Percentiles rank a stretch among this genome's conserved stretches.
phyloP scores from a whole-genome alignment of 345 rosid genomes.

The Salix exigua region DNA sequence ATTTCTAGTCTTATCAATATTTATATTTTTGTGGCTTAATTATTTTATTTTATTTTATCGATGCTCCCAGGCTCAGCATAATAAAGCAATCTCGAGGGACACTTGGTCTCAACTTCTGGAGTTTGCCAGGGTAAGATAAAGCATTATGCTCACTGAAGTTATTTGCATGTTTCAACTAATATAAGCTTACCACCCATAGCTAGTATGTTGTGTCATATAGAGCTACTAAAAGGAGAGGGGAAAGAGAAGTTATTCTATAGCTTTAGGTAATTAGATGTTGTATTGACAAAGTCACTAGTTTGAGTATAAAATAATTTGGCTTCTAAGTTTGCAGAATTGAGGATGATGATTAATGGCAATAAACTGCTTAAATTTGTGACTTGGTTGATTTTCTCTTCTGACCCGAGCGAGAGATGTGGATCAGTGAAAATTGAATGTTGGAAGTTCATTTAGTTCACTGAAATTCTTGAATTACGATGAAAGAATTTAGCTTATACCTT shows the following conservation, averaged over 20 bases:
- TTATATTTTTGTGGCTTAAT: background rate
- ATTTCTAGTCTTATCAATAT: background rate
- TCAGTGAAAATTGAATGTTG: too few relatives aligned
- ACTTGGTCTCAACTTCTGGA: conserved; percentile 95
- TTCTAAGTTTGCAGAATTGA: background rate
- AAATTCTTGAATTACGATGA: too few relatives aligned
- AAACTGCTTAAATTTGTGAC: background rate
- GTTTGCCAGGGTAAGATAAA: conserved; percentile 68
- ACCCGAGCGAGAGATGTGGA: background rate
- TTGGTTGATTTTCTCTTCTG: background rate
- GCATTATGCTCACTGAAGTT: background rate
- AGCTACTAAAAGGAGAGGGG: too few relatives aligned
- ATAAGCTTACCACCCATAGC: background rate
- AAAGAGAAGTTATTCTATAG: too few relatives aligned
- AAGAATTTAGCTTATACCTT: too few relatives aligned
- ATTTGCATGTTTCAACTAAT: background rate
- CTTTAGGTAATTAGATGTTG: too few relatives aligned
- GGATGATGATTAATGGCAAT: background rate
- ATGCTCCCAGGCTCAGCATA: conserved; percentile 71
- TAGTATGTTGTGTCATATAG: background rate
- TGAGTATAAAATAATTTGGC: background rate
- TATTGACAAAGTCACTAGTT: background rate
- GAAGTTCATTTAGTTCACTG: too few relatives aligned
- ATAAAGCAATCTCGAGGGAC: conserved; percentile 94
- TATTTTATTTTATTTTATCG: conserved; percentile 12